phyloP scores from a whole-genome alignment of 2,329 filamentous ascomycete species.

The Neofusicoccum parvum region DNA sequence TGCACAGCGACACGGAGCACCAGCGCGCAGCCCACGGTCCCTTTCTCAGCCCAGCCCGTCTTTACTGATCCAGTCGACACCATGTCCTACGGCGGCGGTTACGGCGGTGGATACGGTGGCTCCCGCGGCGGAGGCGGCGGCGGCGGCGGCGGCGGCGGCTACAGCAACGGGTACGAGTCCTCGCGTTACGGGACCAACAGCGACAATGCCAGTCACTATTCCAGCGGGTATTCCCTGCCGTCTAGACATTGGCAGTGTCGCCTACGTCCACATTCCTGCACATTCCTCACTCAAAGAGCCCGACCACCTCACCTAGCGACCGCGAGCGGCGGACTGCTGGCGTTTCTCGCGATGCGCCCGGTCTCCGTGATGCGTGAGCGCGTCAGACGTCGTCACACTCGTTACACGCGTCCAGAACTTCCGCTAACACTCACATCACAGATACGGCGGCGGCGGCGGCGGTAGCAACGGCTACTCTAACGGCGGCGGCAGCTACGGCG shows the following conservation, averaged over 20 bases:
- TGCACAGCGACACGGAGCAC: slow-evolving; percentile 3
- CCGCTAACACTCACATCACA: background rate
- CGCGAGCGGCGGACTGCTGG: background rate
- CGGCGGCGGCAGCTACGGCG: slow-evolving; percentile 23
- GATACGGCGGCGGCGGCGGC: background rate
- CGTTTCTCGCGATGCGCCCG: slow-evolving; percentile 6
- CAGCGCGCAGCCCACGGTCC: slow-evolving; percentile 17
- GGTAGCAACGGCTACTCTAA: slow-evolving; percentile 31
- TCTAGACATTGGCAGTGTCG: slow-evolving; percentile 42
- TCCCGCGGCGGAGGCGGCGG: slow-evolving; percentile 52
- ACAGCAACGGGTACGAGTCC: slow-evolving; percentile 57
- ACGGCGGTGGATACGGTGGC: slow-evolving; percentile 47
- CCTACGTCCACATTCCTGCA: background rate
- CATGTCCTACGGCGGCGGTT: slow-evolving; percentile 69
- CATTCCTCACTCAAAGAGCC: background rate
- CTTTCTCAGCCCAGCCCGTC: slow-evolving; percentile 31
- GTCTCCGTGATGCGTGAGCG: slow-evolving; percentile 1
- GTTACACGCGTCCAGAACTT: background rate
- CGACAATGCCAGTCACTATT: slow-evolving; percentile 47
- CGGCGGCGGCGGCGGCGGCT: slow-evolving; percentile 49
- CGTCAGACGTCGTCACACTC: background rate
- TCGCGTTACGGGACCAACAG: slow-evolving; percentile 48
- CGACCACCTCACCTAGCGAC: background rate
- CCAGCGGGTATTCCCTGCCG: slow-evolving; percentile 49
- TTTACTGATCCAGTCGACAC: slow-evolving; percentile 39